A percentile compares a stretch with the other conserved stretches of the same genome.
Conservation (phyloP, 306 rosid species). For the Quercus suber region DNA sequence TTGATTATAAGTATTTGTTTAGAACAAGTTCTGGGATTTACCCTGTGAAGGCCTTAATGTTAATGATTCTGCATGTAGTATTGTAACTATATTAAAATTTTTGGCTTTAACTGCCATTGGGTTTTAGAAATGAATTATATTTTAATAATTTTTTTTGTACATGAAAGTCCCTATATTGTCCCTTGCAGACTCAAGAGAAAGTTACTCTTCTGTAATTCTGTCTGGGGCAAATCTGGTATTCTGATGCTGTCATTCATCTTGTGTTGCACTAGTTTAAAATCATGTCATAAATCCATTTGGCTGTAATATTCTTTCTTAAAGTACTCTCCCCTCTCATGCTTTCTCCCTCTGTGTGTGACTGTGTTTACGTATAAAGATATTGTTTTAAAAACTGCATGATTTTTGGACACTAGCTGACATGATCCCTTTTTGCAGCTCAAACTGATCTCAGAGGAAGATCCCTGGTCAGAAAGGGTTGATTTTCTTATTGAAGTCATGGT, state of each 20-base stretch:
- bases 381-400: neutral
- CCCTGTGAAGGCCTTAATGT: too few relatives aligned
- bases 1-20: neutral
- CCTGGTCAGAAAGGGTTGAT: conserved; percentile 92
- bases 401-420: conserved; percentile 9
- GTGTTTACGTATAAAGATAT: neutral
- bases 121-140: too few relatives aligned
- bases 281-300: neutral
- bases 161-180: neutral
- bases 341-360: neutral
- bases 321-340: neutral
- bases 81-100: neutral
- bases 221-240: neutral
- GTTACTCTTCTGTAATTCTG: neutral
- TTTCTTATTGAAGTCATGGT: conserved; percentile 93
- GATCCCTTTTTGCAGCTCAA: conserved; percentile 68
- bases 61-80: neutral
- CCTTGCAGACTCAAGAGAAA: neutral
- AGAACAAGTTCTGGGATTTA: too few relatives aligned
- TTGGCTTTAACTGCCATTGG: neutral
- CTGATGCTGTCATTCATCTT: neutral
- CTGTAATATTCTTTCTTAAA: neutral
- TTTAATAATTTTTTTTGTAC: neutral
- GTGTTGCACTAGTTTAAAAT: neutral
- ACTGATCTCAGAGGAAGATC: conserved; percentile 80